Base-by-base conservation (phyloP, 306 rosid genomes). In the Malus fusca region DNA sequence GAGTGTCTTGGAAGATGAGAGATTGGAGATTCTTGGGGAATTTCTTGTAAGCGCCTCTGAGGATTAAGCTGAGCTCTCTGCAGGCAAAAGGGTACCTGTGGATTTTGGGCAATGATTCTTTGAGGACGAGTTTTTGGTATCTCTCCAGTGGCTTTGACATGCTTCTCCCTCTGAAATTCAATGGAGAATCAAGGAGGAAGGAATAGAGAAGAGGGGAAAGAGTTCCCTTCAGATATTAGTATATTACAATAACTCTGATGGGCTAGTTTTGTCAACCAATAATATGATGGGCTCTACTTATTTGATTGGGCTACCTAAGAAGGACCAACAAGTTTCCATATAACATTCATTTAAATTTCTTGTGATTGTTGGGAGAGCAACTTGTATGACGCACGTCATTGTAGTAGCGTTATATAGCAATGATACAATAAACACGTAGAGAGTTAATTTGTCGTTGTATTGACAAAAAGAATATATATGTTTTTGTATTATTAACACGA, bases 1-100 rank as follows among this genome's bases (percentile, higher is more conserved):
- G 88, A 68, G 82, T 77, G 73, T 94, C 95, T 66, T 94, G 86
- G 78, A 83, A 85, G 82, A 94, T 23, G 31, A 86, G 72, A 68
- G 89, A 67, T 79, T 91, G 98, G 69, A 87, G 67, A 86, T 80
- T 81, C 75, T 94, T 94, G 72, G 96, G 94, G 18, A 88, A 82
- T 30, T 86, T 77, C 58, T 68, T 66, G 80, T 83, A 90, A 80
- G 90, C 90, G 30, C 77, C 72, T 51, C 85, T 79, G 11, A 91
- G 88, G 75, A 94, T 75, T 66, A 85, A 86, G 90, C 89, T 83
- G 4, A 94, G 85, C 82, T 90, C 97, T 81, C 82, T 85, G 77
- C 96, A 91, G 22, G 87, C 91, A 37, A 87, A 80, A 56, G 95
- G 90, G 84, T 87, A 88, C 72, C 85, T 82, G 56, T 88, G 84